phyloP scores from a whole-genome alignment of 1,284 basidiomycete genomes.

The Mycosarcoma mackinlayi region DNA sequence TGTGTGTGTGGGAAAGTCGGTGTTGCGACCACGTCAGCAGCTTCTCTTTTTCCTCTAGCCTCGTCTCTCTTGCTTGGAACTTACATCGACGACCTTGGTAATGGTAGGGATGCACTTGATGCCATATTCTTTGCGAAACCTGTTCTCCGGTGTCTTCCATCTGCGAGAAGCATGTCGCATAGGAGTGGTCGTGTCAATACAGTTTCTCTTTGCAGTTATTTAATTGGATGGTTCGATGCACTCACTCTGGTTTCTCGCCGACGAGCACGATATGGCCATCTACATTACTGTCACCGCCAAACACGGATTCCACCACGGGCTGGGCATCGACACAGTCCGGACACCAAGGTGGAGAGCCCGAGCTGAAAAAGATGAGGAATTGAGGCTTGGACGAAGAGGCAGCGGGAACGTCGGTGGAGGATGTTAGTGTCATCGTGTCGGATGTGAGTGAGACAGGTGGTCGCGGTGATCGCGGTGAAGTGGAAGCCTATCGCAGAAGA shows the following conservation, averaged over 20 bases:
- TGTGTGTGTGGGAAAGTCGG: too few species aligned
- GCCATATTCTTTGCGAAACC: slow-evolving; percentile 35
- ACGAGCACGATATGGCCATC: slow-evolving; percentile 45
- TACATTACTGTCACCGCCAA: slow-evolving; percentile 18
- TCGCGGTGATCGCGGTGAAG: not conserved
- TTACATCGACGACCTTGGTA: slow-evolving; percentile 38
- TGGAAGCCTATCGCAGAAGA: not conserved
- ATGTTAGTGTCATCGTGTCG: slow-evolving; percentile 30
- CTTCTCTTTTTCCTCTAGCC: too few species aligned
- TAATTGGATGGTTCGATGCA: too few species aligned
- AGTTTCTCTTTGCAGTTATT: too few species aligned
- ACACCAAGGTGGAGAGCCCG: slow-evolving; percentile 53
- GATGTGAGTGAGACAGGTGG: too few species aligned
- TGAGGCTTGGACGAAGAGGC: slow-evolving; percentile 6
- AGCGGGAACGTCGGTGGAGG: slow-evolving; percentile 16
- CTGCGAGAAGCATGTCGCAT: slow-evolving; percentile 9
- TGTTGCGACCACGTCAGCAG: too few species aligned
- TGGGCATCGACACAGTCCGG: slow-evolving; percentile 55
- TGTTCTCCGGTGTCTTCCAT: slow-evolving; percentile 48
- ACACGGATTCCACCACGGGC: slow-evolving; percentile 40
- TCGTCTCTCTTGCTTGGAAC: too few species aligned
- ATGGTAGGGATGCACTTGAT: slow-evolving; percentile 53
- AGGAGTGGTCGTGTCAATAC: too few species aligned
- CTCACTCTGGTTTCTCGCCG: slow-evolving; percentile 43
- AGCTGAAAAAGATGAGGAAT: slow-evolving; percentile 55